These are phyloP conservation scores for Sporisorium iseilematis-ciliati DNA, from an alignment of 1,284 basidiomycete species.

Conservation along the genomic window DNA sequence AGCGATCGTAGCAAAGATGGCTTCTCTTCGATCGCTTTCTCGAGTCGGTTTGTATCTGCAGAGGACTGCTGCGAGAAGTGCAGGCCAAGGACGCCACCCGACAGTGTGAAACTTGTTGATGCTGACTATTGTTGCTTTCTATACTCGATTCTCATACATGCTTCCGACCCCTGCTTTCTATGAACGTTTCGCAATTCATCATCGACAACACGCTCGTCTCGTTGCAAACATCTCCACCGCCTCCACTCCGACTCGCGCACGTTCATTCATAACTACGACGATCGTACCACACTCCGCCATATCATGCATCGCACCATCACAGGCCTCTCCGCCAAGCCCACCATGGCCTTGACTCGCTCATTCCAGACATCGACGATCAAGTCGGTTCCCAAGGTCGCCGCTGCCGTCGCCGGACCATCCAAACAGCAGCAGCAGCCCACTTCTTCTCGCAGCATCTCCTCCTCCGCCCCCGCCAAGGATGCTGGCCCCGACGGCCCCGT, in stretches of 20 bases:
- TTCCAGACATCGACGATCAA: constrained; percentile 49
- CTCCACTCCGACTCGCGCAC: neutral
- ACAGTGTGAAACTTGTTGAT: neutral
- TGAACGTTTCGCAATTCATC: neutral
- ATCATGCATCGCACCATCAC: neutral
- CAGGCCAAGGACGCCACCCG: neutral
- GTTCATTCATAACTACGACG: neutral
- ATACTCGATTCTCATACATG: neutral
- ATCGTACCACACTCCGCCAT: constrained; percentile 1
- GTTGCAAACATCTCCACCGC: neutral
- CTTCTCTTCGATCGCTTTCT: constrained; percentile 46
- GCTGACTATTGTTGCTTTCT: neutral
- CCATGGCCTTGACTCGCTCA: constrained; percentile 43
- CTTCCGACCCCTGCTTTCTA: neutral
- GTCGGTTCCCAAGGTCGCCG: constrained; percentile 41
- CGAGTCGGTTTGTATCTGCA: constrained; percentile 43
- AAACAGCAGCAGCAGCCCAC: constrained; percentile 17
- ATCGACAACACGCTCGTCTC: neutral
- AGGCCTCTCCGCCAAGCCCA: constrained; percentile 48
- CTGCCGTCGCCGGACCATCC: constrained; percentile 25
- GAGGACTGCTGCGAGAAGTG: neutral
- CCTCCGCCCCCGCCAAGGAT: constrained; percentile 35
- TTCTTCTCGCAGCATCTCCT: constrained; percentile 38
- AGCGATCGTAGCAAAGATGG: constrained; percentile 30
- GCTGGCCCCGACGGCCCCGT: constrained; percentile 58